A percentile compares a stretch with the other conserved stretches of the same genome.
Conservation (phyloP, 2,329 filamentous ascomycete species). For the Domatiomyces catenatus region DNA sequence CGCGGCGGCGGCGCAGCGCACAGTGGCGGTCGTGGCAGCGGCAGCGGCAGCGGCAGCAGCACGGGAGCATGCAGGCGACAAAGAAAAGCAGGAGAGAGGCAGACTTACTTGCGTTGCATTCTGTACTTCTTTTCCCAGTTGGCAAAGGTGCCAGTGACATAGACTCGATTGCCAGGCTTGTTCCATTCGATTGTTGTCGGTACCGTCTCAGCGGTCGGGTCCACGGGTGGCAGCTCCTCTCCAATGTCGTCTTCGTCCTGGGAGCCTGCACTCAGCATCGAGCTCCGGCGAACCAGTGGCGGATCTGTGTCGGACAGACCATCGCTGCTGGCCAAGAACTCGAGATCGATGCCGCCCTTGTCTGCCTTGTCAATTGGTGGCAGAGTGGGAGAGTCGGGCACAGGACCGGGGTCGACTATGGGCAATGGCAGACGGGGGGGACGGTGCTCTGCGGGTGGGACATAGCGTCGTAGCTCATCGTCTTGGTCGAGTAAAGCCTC, state of each 20-base stretch:
- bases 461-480: constrained; percentile 12
- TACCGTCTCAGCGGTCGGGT: constrained; percentile 60
- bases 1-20: not conserved
- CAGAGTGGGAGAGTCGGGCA: constrained; percentile 78
- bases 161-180: constrained; percentile 70
- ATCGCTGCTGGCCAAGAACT: constrained; percentile 24
- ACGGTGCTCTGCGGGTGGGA: constrained; percentile 16
- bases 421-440: constrained; percentile 82
- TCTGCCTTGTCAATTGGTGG: constrained; percentile 49
- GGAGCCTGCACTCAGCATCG: constrained; percentile 40
- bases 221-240: constrained; percentile 56
- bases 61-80: constrained; percentile 1
- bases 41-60: not conserved
- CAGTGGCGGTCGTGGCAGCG: too few relatives aligned
- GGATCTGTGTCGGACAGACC: constrained; percentile 33
- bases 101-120: constrained; percentile 65
- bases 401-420: constrained; percentile 81
- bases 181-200: constrained; percentile 78
- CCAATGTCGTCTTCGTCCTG: constrained; percentile 61
- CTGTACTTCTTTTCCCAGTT: constrained; percentile 93
- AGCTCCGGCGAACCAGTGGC: constrained; percentile 39
- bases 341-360: constrained; percentile 35
- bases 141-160: constrained; percentile 67
- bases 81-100: constrained; percentile 5
- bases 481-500: constrained; percentile 4